phyloP scores from a whole-genome alignment of 1,284 basidiomycete genomes.

The Fistulina hepatica region DNA sequence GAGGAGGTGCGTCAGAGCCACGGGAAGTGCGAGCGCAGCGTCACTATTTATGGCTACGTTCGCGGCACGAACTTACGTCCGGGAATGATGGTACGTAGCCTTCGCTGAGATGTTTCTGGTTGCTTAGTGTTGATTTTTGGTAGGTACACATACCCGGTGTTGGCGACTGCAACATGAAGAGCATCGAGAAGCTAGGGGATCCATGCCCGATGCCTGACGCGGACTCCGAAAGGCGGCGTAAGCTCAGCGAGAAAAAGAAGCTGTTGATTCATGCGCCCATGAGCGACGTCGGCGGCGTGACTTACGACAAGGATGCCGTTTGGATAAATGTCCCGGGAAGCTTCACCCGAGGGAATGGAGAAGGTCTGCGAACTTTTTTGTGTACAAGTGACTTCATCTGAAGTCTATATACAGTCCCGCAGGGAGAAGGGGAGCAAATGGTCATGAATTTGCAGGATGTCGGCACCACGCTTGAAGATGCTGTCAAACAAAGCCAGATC shows the following conservation, averaged over 20 bases:
- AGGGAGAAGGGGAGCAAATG: slow-evolving; percentile 95
- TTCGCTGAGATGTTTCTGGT: no score
- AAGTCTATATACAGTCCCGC: slow-evolving; percentile 36
- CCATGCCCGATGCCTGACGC: slow-evolving; percentile 91
- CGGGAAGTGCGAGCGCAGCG: slow-evolving; percentile 82
- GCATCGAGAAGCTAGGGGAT: slow-evolving; percentile 72
- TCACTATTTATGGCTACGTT: slow-evolving; percentile 94
- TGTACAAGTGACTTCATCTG: slow-evolving; percentile 1
- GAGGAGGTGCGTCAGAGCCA: slow-evolving; percentile 69
- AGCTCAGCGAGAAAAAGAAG: slow-evolving; percentile 93
- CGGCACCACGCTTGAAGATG: slow-evolving; percentile 72
- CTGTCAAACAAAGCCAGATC: slow-evolving; percentile 73
- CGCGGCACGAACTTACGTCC: slow-evolving; percentile 82
- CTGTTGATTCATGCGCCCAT: slow-evolving; percentile 92
- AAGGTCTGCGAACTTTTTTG: slow-evolving; percentile 32
- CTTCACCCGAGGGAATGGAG: slow-evolving; percentile 65
- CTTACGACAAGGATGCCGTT: slow-evolving; percentile 98
- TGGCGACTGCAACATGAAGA: slow-evolving; percentile 74
- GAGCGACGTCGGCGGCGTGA: slow-evolving; percentile 95
- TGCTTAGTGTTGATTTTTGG: no score
- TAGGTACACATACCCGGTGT: slow-evolving; percentile 94
- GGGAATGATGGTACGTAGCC: no score
- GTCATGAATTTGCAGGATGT: slow-evolving; percentile 94
- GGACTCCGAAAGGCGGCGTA: slow-evolving; percentile 87
- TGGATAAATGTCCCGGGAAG: slow-evolving; percentile 96